phyloP scores from a whole-genome alignment of 2,329 filamentous ascomycete genomes.

The Xylariaceae sp. region DNA sequence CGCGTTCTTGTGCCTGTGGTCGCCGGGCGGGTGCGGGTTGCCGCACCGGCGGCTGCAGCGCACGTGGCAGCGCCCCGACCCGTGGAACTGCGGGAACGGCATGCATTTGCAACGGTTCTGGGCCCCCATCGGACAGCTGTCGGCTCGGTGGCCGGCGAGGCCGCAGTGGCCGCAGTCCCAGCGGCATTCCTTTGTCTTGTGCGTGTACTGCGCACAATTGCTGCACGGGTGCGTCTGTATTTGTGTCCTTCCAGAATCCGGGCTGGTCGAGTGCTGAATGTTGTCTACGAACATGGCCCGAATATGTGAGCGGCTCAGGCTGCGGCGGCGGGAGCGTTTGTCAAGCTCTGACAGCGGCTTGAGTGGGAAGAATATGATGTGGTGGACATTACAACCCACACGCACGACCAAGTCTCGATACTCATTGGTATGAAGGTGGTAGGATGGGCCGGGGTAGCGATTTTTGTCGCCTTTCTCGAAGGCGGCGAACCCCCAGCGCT shows the following conservation, averaged over 20 bases:
- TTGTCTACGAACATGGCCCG: conserved; percentile 32
- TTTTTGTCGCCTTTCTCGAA: too few relatives aligned
- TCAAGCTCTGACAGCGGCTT: conserved; percentile 28
- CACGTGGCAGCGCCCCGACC: conserved; percentile 28
- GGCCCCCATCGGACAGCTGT: conserved; percentile 28
- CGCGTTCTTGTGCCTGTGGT: conserved; percentile 31
- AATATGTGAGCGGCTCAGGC: conserved; percentile 33
- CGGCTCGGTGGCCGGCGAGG: conserved; percentile 25
- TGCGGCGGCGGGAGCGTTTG: conserved; percentile 30
- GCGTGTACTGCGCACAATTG: conserved; percentile 28
- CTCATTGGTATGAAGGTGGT: too few relatives aligned
- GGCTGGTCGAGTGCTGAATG: too few relatives aligned
- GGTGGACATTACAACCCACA: neutral
- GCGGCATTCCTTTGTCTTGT: conserved; percentile 24
- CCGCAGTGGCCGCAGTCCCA: conserved; percentile 33
- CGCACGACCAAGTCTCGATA: too few relatives aligned
- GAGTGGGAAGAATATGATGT: conserved; percentile 22
- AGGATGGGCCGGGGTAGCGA: too few relatives aligned
- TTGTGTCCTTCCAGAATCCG: conserved; percentile 17
- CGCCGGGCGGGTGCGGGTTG: conserved; percentile 14
- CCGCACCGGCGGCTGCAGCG: conserved; percentile 33
- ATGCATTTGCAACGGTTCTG: conserved; percentile 35
- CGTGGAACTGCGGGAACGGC: conserved; percentile 35
- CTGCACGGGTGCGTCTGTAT: conserved; percentile 19
- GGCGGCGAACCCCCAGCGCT: conserved; percentile 15